Percentiles rank a stretch among this genome's conserved stretches.
phyloP scores from a whole-genome alignment of 495 filamentous ascomycete genomes.

The Talaromyces stipitatus region DNA sequence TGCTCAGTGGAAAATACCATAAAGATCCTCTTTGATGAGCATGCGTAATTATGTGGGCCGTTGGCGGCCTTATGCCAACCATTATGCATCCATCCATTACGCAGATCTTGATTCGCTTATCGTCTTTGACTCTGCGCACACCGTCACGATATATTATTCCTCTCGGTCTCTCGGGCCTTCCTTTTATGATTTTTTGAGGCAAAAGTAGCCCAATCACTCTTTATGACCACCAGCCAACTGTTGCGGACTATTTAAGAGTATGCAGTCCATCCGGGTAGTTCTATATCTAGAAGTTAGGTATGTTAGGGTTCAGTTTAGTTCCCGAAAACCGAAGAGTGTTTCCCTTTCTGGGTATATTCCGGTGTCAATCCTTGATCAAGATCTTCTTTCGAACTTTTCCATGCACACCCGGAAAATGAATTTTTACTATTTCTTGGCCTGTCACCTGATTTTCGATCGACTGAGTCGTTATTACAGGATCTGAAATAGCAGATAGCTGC shows the following conservation, averaged over 20 bases:
- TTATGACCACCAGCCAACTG: too few species aligned
- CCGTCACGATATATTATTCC: too few species aligned
- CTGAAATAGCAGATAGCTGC: background rate
- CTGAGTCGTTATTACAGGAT: background rate
- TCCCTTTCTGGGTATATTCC: background rate
- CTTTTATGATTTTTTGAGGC: too few species aligned
- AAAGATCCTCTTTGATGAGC: background rate
- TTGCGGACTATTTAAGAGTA: too few species aligned
- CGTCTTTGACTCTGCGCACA: too few species aligned
- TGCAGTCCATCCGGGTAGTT: background rate
- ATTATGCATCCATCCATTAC: background rate
- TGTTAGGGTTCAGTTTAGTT: background rate
- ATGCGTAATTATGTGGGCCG: background rate
- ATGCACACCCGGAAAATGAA: background rate
- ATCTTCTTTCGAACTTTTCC: background rate
- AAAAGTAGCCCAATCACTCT: too few species aligned
- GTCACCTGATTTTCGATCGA: background rate
- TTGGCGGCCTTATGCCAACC: background rate
- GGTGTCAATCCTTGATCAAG: background rate
- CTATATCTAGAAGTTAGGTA: background rate
- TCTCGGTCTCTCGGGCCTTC: too few species aligned
- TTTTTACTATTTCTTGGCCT: background rate
- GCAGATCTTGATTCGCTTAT: background rate
- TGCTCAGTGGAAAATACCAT: background rate
- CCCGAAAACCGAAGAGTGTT: background rate